These are phyloP conservation scores for Rhododendron kiyosumense DNA, from an alignment of 148 eudicot genomes.

Conservation along the genomic window DNA sequence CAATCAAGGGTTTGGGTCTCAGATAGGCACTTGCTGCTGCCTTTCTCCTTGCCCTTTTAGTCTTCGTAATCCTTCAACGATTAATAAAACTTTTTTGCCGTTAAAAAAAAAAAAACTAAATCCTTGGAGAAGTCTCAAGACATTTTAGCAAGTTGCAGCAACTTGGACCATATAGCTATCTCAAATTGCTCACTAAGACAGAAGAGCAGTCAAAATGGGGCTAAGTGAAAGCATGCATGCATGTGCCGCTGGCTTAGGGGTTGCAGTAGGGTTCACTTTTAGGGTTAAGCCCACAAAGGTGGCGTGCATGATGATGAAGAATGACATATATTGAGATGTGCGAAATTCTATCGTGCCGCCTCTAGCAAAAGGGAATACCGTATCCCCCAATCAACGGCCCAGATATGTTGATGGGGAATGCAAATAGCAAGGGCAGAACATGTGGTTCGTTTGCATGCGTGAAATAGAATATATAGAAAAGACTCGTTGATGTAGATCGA, in stretches of 20 bases:
- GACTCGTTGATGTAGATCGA: neutral
- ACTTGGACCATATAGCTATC: neutral
- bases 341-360: neutral
- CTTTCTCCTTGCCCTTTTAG: too few relatives aligned
- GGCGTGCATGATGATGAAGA: neutral
- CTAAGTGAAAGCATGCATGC: neutral
- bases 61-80: too few relatives aligned
- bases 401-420: neutral
- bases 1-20: too few relatives aligned
- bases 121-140: neutral
- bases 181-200: neutral
- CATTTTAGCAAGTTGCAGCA: neutral
- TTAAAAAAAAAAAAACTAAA: neutral
- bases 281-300: conserved; percentile 1
- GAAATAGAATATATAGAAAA: neutral
- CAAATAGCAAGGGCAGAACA: neutral
- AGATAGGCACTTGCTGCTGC: too few relatives aligned
- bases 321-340: neutral
- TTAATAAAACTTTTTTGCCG: too few relatives aligned
- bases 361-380: neutral
- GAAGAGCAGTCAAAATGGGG: neutral
- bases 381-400: neutral
- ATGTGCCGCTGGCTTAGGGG: neutral
- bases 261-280: neutral
- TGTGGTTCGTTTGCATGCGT: neutral